Percentiles rank a stretch among this genome's conserved stretches.
Conservation (phyloP, 768 basidiomycete genomes). For the Kwoniella mangroviensis region DNA sequence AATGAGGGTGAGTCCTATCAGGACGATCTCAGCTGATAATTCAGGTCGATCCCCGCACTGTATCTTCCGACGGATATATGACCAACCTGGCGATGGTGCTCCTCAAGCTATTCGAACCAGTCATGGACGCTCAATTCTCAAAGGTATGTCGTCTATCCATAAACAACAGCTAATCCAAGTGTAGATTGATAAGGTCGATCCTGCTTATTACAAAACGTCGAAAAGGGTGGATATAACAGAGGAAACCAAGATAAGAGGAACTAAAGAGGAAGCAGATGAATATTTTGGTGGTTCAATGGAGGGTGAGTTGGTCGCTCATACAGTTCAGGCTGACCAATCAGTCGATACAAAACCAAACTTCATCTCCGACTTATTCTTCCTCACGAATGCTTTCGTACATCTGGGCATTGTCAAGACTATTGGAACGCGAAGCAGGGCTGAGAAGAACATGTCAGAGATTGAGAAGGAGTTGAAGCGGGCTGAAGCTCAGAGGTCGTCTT, state of each 20-base stretch:
- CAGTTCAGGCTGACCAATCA: background rate
- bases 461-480: slow-evolving; percentile 76
- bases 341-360: slow-evolving; percentile 79
- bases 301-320: slow-evolving; percentile 14
- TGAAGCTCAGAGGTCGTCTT: slow-evolving; percentile 71
- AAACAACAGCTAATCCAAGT: slow-evolving; percentile 14
- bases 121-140: slow-evolving; percentile 86
- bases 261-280: slow-evolving; percentile 77
- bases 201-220: slow-evolving; percentile 75
- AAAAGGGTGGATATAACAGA: slow-evolving; percentile 76
- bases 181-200: slow-evolving; percentile 90
- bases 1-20: slow-evolving; percentile 68
- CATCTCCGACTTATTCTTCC: slow-evolving; percentile 92
- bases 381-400: slow-evolving; percentile 83
- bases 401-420: slow-evolving; percentile 84
- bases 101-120: slow-evolving; percentile 85
- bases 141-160: slow-evolving; percentile 64
- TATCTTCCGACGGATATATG: slow-evolving; percentile 91
- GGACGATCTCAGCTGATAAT: slow-evolving; percentile 12
- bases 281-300: slow-evolving; percentile 66
- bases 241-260: slow-evolving; percentile 92
- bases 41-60: slow-evolving; percentile 80
- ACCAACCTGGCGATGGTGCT: slow-evolving; percentile 83
- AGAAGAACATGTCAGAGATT: slow-evolving; percentile 63
- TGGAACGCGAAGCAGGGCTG: slow-evolving; percentile 66